A percentile compares a stretch with the other conserved stretches of the same genome.
Conservation (phyloP, 768 basidiomycete species). For the Pluteus cervinus region DNA sequence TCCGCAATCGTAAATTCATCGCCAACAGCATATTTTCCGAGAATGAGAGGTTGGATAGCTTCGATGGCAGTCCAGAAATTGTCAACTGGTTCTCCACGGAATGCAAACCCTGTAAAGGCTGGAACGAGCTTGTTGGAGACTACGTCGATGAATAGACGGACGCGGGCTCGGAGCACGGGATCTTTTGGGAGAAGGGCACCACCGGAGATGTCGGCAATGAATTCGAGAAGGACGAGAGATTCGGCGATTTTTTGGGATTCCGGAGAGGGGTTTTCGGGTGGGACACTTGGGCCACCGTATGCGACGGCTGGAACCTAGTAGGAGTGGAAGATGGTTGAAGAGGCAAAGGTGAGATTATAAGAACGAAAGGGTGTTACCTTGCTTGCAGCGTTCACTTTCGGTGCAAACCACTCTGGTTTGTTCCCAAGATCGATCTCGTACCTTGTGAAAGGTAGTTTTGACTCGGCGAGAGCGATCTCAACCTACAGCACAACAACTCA, state of each 20-base stretch:
- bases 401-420: slow-evolving; percentile 67
- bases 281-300: slow-evolving; percentile 53
- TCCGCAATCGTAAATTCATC: slow-evolving; percentile 60
- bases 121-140: slow-evolving; percentile 40
- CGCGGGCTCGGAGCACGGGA: slow-evolving; percentile 50
- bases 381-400: slow-evolving; percentile 58
- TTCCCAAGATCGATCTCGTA: slow-evolving; percentile 56
- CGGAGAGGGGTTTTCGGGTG: slow-evolving; percentile 50
- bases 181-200: slow-evolving; percentile 46
- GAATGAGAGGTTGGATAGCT: slow-evolving; percentile 43
- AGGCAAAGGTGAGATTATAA: neutral
- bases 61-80: slow-evolving; percentile 38
- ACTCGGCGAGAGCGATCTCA: slow-evolving; percentile 58
- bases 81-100: slow-evolving; percentile 33
- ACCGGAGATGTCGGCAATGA: slow-evolving; percentile 56
- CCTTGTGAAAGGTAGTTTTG: slow-evolving; percentile 38
- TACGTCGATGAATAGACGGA: slow-evolving; percentile 58
- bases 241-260: slow-evolving; percentile 59
- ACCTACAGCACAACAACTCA: too few species aligned
- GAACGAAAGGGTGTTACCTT: slow-evolving; percentile 36
- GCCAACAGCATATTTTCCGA: slow-evolving; percentile 38
- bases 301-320: slow-evolving; percentile 50
- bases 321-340: slow-evolving; percentile 6
- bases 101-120: slow-evolving; percentile 27
- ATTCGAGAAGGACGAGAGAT: slow-evolving; percentile 60